These are phyloP conservation scores for Waitea zeae DNA, from an alignment of 1,284 basidiomycete species.

Conservation along the genomic window DNA sequence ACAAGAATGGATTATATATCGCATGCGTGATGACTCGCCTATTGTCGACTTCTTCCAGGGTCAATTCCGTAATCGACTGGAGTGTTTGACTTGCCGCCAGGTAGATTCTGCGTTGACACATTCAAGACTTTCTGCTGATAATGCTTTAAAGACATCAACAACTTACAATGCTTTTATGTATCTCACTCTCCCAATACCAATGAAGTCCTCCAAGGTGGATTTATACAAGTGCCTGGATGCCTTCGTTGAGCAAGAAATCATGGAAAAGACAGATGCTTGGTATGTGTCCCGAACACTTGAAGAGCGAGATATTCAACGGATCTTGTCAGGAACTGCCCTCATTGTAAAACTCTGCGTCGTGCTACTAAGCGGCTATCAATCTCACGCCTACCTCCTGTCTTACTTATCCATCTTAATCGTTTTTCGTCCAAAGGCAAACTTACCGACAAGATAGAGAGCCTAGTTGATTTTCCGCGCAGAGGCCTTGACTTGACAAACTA, in stretches of 20 bases:
- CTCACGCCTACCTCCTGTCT: conserved; percentile 81
- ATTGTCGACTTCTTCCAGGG: conserved; percentile 98
- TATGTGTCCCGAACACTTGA: conserved; percentile 18
- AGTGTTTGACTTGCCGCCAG: conserved; percentile 83
- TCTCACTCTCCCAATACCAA: conserved; percentile 80
- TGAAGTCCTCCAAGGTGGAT: conserved; percentile 46
- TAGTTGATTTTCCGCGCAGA: conserved; percentile 77
- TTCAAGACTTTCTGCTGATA: conserved; percentile 4
- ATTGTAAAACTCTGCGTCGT: conserved; percentile 73
- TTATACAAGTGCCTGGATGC: conserved; percentile 77
- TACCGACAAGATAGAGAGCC: conserved; percentile 88
- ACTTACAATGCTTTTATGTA: conserved; percentile 98
- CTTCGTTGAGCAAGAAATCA: conserved; percentile 81
- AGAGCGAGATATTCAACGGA: background rate
- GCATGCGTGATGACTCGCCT: conserved; percentile 81
- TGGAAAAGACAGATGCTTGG: conserved; percentile 95
- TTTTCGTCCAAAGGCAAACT: conserved; percentile 89
- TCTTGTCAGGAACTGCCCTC: conserved; percentile 68
- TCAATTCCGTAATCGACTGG: conserved; percentile 82
- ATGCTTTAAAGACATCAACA: conserved; percentile 68
- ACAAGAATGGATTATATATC: conserved; percentile 87
- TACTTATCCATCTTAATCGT: conserved; percentile 92
- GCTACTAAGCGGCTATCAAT: conserved; percentile 80
- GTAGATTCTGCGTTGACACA: conserved; percentile 27
- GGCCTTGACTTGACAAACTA: conserved; percentile 80